phyloP scores from a whole-genome alignment of 441 rosid genomes.

The Arabidopsis hybrid region DNA sequence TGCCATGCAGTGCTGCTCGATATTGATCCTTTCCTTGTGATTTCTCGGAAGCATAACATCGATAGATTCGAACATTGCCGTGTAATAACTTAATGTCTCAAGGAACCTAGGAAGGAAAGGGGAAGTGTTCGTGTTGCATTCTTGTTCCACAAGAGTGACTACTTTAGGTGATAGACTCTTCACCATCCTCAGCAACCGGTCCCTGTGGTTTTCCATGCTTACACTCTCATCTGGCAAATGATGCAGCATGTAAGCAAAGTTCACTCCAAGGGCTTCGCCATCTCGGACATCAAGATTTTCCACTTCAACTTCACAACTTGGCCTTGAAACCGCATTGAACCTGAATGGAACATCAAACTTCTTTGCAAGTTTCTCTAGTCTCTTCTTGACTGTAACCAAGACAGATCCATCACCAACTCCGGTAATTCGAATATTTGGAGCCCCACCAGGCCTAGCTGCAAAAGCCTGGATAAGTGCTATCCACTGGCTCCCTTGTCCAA shows the following conservation, averaged over 20 bases:
- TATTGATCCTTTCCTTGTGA: conserved; percentile 65
- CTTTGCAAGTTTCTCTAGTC: conserved; percentile 60
- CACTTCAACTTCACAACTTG: conserved; percentile 58
- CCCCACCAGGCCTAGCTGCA: conserved; percentile 77
- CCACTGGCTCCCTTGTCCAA: conserved; percentile 90
- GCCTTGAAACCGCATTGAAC: conserved; percentile 67
- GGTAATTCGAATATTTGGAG: conserved; percentile 82
- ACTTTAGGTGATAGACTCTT: conserved; percentile 82
- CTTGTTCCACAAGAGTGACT: conserved; percentile 79
- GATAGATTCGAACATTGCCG: conserved; percentile 86
- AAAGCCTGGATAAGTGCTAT: conserved; percentile 83
- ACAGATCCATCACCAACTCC: conserved; percentile 77
- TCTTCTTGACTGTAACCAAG: conserved; percentile 59
- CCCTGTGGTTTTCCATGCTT: conserved; percentile 77
- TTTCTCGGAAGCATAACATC: conserved; percentile 71
- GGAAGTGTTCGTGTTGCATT: conserved; percentile 87
- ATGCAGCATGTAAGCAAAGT: conserved; percentile 86
- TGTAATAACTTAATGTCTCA: conserved; percentile 73
- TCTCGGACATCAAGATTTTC: conserved; percentile 71
- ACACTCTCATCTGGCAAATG: conserved; percentile 90
- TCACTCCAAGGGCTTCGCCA: conserved; percentile 78
- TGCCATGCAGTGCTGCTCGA: conserved; percentile 87
- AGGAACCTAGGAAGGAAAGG: conserved; percentile 74
- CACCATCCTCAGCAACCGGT: conserved; percentile 73
- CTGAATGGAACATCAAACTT: conserved; percentile 70